Evolutionary conservation across 73 alveolate genomes (phyloP).

Genomic region (Blepharisma japonicum): DNA sequence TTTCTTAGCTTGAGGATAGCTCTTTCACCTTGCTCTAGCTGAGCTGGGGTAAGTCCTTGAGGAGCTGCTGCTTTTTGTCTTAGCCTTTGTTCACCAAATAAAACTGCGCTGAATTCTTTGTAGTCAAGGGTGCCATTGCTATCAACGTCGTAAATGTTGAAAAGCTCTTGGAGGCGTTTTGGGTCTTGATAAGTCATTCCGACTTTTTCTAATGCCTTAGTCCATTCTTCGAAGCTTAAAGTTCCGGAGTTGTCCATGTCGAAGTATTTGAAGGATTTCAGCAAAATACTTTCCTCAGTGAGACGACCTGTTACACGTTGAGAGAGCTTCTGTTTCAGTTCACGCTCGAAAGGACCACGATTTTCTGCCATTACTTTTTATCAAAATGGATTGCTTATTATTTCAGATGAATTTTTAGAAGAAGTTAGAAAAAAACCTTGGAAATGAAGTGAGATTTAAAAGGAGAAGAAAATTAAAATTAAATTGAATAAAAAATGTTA

Average conservation of each 20-base stretch:
- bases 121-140: slow-evolving; percentile 58
- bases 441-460: too few species aligned
- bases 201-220: slow-evolving; percentile 76
- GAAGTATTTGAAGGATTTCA: slow-evolving; percentile 84
- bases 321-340: slow-evolving; percentile 70
- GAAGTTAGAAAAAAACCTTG: too few species aligned
- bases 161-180: slow-evolving; percentile 34
- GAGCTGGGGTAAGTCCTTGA: too few species aligned
- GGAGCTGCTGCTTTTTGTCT: too few species aligned
- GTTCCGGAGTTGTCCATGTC: slow-evolving; percentile 76
- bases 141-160: slow-evolving; percentile 46
- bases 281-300: slow-evolving; percentile 77
- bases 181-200: slow-evolving; percentile 43
- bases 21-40: slow-evolving; percentile 22
- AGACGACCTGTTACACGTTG: slow-evolving; percentile 57
- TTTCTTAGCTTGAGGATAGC: slow-evolving; percentile 52
- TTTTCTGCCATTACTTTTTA: too few species aligned
- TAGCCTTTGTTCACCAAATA: slow-evolving; percentile 23
- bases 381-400: too few species aligned
- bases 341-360: slow-evolving; percentile 53
- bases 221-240: slow-evolving; percentile 64
- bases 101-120: slow-evolving; percentile 53
- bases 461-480: too few species aligned
- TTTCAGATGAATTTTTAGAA: too few species aligned
- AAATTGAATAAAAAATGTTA: too few species aligned